Percentiles rank a stretch among this genome's conserved stretches.
phyloP scores from a whole-genome alignment of 2,329 filamentous ascomycete genomes.

The Trichoderma pleuroti region DNA sequence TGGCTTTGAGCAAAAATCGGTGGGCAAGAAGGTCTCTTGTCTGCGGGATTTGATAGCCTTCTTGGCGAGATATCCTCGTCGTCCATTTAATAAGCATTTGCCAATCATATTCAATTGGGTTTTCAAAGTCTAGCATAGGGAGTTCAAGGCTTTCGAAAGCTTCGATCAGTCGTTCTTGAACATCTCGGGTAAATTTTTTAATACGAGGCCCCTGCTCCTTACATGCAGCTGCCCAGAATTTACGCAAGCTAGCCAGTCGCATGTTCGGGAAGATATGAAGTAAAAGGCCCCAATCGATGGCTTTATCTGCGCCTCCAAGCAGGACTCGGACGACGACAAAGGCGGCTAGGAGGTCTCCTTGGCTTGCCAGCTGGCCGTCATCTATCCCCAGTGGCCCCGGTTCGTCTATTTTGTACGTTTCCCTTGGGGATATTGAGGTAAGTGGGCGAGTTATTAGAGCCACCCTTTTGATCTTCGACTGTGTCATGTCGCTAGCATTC shows the following conservation, averaged over 20 bases:
- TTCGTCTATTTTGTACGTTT: background rate
- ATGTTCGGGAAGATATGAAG: slow-evolving; percentile 53
- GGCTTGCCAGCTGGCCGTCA: slow-evolving; percentile 22
- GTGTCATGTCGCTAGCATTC: background rate
- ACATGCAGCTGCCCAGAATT: slow-evolving; percentile 52
- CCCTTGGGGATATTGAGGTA: slow-evolving; percentile 25
- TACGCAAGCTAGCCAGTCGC: slow-evolving; percentile 49
- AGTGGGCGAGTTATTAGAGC: slow-evolving; percentile 29
- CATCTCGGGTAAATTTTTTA: slow-evolving; percentile 53
- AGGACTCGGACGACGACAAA: slow-evolving; percentile 57
- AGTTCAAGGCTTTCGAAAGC: slow-evolving; percentile 64
- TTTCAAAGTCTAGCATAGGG: slow-evolving; percentile 59
- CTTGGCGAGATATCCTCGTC: slow-evolving; percentile 46
- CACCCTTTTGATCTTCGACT: slow-evolving; percentile 29
- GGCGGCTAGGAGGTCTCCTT: slow-evolving; percentile 47
- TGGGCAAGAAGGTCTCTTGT: slow-evolving; percentile 44
- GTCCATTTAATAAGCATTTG: slow-evolving; percentile 63
- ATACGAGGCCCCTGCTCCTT: slow-evolving; percentile 52
- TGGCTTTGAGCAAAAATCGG: slow-evolving; percentile 40
- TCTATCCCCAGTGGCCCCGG: background rate
- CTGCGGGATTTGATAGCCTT: slow-evolving; percentile 47
- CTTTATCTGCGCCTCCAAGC: slow-evolving; percentile 57
- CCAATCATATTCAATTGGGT: slow-evolving; percentile 67
- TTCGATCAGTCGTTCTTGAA: slow-evolving; percentile 61
- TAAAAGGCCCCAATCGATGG: slow-evolving; percentile 59